These are phyloP conservation scores for Saccharomycodes ludwigii DNA, from an alignment of 805 yeast genomes.

Conservation along the genomic window DNA sequence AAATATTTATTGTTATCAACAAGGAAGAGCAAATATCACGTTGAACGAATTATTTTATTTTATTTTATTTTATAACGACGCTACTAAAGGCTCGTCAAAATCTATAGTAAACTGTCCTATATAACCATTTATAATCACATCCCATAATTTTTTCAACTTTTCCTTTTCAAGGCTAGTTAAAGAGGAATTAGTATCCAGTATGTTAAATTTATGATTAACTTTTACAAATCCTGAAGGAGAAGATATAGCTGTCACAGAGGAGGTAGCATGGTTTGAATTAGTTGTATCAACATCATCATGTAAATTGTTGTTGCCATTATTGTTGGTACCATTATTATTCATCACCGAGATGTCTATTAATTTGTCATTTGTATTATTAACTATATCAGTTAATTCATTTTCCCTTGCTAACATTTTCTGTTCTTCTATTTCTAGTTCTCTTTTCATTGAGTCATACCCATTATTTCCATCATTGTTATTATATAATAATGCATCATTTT, in stretches of 20 bases:
- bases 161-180: not conserved
- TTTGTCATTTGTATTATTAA: constrained; percentile 21
- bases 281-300: not conserved
- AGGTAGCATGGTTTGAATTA: no score
- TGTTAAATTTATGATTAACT: not conserved
- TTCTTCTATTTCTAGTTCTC: constrained; percentile 16
- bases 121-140: not conserved
- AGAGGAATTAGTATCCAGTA: not conserved
- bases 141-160: not conserved
- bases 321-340: constrained; percentile 19
- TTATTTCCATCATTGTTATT: constrained; percentile 7
- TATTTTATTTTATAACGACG: no score
- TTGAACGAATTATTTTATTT: no score
- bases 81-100: no score
- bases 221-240: no score
- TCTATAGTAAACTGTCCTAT: no score
- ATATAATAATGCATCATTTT: constrained; percentile 17
- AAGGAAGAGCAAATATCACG: no score
- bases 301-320: no score
- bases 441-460: constrained; percentile 11
- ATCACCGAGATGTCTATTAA: constrained; percentile 26
- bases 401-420: constrained; percentile 16
- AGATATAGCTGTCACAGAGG: no score
- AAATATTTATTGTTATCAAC: no score
- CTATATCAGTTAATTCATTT: constrained; percentile 19